Conservation (phyloP, 2,329 filamentous ascomycete species). For the Cladorrhinum sp. region DNA sequence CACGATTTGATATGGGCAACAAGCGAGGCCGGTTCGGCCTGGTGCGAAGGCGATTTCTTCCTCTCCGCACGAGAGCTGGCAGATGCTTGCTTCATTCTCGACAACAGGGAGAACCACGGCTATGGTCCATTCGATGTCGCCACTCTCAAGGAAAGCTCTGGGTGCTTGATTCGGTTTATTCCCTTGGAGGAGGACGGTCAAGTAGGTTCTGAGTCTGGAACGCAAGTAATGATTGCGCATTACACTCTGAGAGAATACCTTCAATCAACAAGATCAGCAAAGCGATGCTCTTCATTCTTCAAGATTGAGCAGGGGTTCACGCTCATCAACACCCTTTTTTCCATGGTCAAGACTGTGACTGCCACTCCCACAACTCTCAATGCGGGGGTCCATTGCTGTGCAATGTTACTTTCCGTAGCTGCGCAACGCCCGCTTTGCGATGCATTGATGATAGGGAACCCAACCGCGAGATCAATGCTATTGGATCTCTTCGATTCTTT, state of each 20-base stretch:
- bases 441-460: too few relatives aligned
- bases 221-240: neutral
- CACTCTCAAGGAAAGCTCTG: neutral
- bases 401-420: too few relatives aligned
- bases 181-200: neutral
- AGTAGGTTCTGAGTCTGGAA: neutral
- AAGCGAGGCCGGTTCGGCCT: neutral
- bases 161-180: neutral
- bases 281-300: neutral
- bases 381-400: neutral
- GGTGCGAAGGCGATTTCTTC: neutral
- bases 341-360: neutral
- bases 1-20: neutral
- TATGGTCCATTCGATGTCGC: neutral
- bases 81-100: neutral
- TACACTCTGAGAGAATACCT: conserved; percentile 1
- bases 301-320: too few relatives aligned
- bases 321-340: neutral
- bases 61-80: neutral
- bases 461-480: too few relatives aligned
- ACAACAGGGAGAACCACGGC: neutral
- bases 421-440: too few relatives aligned
- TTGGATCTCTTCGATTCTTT: too few relatives aligned
- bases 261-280: neutral
- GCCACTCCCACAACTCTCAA: neutral